Evolutionary conservation across 2,329 filamentous ascomycete genomes (phyloP).

Genomic region (Neonectria magnoliae): DNA sequence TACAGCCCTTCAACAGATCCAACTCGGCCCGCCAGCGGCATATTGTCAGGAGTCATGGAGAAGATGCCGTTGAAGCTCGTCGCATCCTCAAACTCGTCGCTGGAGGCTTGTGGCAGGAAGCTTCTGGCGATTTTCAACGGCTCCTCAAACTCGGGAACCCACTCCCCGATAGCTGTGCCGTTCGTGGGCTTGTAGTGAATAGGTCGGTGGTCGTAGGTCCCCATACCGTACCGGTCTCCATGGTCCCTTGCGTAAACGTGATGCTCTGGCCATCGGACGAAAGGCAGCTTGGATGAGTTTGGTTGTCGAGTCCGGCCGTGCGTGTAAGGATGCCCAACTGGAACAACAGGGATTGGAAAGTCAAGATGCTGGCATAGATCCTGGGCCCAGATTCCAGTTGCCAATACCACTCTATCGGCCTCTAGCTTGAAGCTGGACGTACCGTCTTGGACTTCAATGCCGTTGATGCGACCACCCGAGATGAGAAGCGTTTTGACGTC

Average conservation of each 20-base stretch:
- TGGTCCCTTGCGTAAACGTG: conserved; percentile 40
- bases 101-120: conserved; percentile 23
- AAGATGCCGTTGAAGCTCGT: conserved; percentile 38
- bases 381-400: conserved; percentile 40
- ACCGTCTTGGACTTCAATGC: conserved; percentile 8
- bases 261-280: conserved; percentile 37
- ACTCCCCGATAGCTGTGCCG: conserved; percentile 27
- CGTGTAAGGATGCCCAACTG: conserved; percentile 39
- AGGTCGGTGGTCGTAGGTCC: conserved; percentile 36
- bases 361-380: conserved; percentile 23
- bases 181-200: conserved; percentile 18
- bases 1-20: conserved; percentile 19
- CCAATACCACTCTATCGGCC: conserved; percentile 35
- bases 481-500: conserved; percentile 25
- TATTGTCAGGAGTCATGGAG: conserved; percentile 42
- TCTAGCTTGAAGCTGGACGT: background rate
- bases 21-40: conserved; percentile 32
- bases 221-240: conserved; percentile 33
- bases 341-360: conserved; percentile 35
- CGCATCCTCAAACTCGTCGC: conserved; percentile 17
- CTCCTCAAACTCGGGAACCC: conserved; percentile 30
- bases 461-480: conserved; percentile 5
- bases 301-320: conserved; percentile 6
- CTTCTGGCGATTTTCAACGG: conserved; percentile 23
- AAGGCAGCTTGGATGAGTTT: conserved; percentile 6